Evolutionary conservation across 2,329 filamentous ascomycete genomes (phyloP).

Genomic region (Davidsoniella neocaledoniae): DNA sequence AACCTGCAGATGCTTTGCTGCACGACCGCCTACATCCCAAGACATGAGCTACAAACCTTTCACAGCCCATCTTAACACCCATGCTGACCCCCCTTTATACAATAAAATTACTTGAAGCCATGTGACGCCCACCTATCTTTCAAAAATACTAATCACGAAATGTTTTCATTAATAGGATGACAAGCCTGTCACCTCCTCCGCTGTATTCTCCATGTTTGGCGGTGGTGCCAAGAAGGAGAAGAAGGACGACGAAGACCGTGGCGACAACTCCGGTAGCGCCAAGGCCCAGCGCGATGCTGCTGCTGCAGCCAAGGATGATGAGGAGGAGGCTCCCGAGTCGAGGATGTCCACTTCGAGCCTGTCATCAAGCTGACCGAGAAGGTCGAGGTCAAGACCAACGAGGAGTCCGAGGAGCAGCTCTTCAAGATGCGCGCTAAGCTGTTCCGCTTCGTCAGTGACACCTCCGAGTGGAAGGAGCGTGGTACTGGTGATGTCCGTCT

Average conservation of each 20-base stretch:
- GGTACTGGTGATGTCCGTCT: slow-evolving; percentile 91
- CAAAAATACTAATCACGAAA: too few species aligned
- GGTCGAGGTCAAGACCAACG: slow-evolving; percentile 93
- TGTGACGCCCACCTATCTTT: too few species aligned
- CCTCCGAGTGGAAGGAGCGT: slow-evolving; percentile 96
- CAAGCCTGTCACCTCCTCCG: slow-evolving; percentile 35
- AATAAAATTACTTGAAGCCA: too few species aligned
- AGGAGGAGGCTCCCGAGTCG: slow-evolving; percentile 67
- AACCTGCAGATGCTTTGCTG: too few species aligned
- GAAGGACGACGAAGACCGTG: slow-evolving; percentile 68
- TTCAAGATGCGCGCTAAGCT: slow-evolving; percentile 99
- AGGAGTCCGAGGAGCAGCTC: slow-evolving; percentile 89
- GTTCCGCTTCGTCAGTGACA: slow-evolving; percentile 90
- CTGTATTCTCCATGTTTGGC: slow-evolving; percentile 97
- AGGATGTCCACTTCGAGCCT: slow-evolving; percentile 93
- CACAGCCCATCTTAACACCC: too few species aligned
- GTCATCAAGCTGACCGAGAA: slow-evolving; percentile 93
- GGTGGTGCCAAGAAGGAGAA: slow-evolving; percentile 94
- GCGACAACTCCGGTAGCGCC: slow-evolving; percentile 77
- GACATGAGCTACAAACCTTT: too few species aligned
- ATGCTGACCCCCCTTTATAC: too few species aligned
- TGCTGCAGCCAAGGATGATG: slow-evolving; percentile 35
- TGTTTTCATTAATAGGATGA: slow-evolving; percentile 14
- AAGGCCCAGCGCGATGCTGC: slow-evolving; percentile 58
- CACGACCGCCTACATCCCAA: too few species aligned